Conservation (phyloP, 129 eudicot species). For the Centrapalus pauciflorus region DNA sequence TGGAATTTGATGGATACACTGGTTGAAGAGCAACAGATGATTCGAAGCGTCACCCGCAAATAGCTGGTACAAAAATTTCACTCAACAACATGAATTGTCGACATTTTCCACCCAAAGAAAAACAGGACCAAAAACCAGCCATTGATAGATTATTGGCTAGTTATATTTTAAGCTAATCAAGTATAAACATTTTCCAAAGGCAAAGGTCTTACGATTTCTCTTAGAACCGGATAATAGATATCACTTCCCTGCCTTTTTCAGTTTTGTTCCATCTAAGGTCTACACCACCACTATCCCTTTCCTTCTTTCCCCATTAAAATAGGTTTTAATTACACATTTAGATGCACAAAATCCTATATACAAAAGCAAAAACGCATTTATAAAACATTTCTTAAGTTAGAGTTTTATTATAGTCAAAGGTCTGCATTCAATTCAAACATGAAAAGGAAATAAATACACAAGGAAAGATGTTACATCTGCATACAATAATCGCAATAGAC, state of each 20-base stretch:
- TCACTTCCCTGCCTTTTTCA: background rate
- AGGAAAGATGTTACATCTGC: background rate
- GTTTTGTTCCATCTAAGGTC: background rate
- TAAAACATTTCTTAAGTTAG: background rate
- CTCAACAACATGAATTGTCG: background rate
- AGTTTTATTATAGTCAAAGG: background rate
- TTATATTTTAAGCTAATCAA: background rate
- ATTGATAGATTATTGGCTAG: background rate
- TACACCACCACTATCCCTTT: background rate
- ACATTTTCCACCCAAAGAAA: background rate
- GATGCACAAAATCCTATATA: background rate
- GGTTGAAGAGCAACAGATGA: too few species aligned
- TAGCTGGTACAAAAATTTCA: too few species aligned
- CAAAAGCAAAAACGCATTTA: background rate
- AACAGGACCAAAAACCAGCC: background rate
- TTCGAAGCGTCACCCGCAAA: too few species aligned
- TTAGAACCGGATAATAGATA: background rate
- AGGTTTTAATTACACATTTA: too few species aligned
- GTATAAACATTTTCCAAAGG: background rate
- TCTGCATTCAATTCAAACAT: background rate
- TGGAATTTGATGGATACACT: too few species aligned
- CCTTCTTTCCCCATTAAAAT: background rate
- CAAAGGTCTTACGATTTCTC: background rate
- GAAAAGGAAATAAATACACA: background rate
- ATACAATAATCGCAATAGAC: background rate